Conservation (phyloP, 495 filamentous ascomycete genomes). For the Poronia punctata region DNA sequence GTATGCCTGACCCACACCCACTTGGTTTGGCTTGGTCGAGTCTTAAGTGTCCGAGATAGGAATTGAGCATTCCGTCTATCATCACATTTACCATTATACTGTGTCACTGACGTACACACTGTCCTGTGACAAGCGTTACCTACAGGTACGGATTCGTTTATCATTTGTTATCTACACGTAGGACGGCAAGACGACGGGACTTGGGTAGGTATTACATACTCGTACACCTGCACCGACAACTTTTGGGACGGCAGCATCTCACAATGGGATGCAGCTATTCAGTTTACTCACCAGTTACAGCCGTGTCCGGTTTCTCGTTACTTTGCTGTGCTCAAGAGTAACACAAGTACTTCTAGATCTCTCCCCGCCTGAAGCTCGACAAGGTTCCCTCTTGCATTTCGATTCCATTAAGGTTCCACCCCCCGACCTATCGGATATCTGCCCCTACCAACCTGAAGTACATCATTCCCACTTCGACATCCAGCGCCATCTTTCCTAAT, state of each 20-base stretch:
- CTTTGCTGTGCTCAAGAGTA: slow-evolving; percentile 16
- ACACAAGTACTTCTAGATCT: slow-evolving; percentile 27
- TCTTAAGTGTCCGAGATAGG: slow-evolving; percentile 3
- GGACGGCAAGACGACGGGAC: too few species aligned
- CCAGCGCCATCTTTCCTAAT: slow-evolving; percentile 15
- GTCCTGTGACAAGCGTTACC: too few species aligned
- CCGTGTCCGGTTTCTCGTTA: slow-evolving; percentile 6
- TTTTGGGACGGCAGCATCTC: too few species aligned
- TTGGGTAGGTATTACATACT: too few species aligned
- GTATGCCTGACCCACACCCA: slow-evolving; percentile 12
- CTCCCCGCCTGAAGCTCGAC: slow-evolving; percentile 24
- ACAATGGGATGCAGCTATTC: background rate
- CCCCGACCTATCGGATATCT: slow-evolving; percentile 31
- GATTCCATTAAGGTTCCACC: slow-evolving; percentile 23
- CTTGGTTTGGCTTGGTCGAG: background rate
- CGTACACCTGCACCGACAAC: background rate
- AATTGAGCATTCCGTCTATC: slow-evolving; percentile 6
- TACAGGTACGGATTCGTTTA: background rate
- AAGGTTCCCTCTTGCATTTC: slow-evolving; percentile 23
- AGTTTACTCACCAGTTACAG: slow-evolving; percentile 6
- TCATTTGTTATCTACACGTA: too few species aligned
- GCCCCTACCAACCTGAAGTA: slow-evolving; percentile 24
- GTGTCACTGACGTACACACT: background rate
- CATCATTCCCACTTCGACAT: slow-evolving; percentile 30
- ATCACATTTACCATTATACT: slow-evolving; percentile 1